phyloP scores from a whole-genome alignment of 805 yeast species.

The Candida patagonica region DNA sequence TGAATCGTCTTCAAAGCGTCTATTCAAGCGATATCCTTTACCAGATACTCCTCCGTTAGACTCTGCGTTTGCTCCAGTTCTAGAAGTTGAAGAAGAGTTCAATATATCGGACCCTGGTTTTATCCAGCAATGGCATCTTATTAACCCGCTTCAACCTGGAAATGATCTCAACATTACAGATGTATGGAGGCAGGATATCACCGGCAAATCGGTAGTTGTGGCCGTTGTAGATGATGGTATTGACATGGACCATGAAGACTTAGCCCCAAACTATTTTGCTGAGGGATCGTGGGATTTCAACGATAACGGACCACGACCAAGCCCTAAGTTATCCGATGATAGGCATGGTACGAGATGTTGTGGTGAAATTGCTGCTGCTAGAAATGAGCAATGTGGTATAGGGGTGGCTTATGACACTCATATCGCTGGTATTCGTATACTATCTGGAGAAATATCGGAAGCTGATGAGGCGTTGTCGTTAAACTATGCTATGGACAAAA shows the following conservation, averaged over 20 bases:
- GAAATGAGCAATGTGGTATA: conserved; percentile 82
- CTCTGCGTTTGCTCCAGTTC: conserved; percentile 8
- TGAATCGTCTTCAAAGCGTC: conserved; percentile 6
- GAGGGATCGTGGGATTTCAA: conserved; percentile 94
- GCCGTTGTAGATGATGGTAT: conserved; percentile 94
- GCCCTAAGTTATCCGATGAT: conserved; percentile 73
- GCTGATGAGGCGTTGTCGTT: conserved; percentile 90
- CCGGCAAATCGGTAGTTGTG: conserved; percentile 74
- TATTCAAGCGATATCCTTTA: conserved; percentile 13
- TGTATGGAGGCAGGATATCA: conserved; percentile 72
- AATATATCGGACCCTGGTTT: conserved; percentile 79
- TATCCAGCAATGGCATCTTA: conserved; percentile 81
- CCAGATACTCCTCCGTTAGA: conserved; percentile 9
- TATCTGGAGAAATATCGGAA: conserved; percentile 68
- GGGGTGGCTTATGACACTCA: conserved; percentile 89
- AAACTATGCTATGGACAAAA: conserved; percentile 67
- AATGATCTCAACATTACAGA: conserved; percentile 81
- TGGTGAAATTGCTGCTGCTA: conserved; percentile 86
- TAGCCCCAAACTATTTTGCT: conserved; percentile 46
- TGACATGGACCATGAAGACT: conserved; percentile 70
- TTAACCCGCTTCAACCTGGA: conserved; percentile 63
- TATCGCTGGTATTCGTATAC: conserved; percentile 83
- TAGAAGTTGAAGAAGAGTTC: conserved; percentile 38
- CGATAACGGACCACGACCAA: conserved; percentile 62
- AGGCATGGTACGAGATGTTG: conserved; percentile 97